phyloP scores from a whole-genome alignment of 2,329 filamentous ascomycete genomes.

The Aspergillus unguis region DNA sequence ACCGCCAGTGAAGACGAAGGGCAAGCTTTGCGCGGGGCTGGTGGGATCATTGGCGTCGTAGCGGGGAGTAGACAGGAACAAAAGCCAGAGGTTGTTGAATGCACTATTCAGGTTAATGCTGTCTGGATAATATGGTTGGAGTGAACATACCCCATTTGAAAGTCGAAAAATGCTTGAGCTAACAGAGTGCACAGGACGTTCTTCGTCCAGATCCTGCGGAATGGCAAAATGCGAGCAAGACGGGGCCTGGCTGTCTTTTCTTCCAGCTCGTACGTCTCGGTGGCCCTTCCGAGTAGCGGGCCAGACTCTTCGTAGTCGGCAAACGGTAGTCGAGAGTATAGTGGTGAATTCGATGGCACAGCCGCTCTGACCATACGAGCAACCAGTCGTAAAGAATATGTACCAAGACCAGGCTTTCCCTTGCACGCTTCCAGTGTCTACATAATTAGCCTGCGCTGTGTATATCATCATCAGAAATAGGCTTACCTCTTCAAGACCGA shows the following conservation, averaged over 20 bases:
- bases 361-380: constrained; percentile 24
- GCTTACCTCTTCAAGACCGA: constrained; percentile 62
- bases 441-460: constrained; percentile 7
- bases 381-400: constrained; percentile 28
- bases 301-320: constrained; percentile 37
- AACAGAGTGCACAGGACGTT: constrained; percentile 58
- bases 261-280: constrained; percentile 37
- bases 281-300: constrained; percentile 30
- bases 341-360: constrained; percentile 29
- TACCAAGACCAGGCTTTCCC: constrained; percentile 47
- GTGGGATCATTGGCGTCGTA: constrained; percentile 42
- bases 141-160: constrained; percentile 55
- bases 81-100: constrained; percentile 73
- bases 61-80: constrained; percentile 72
- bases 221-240: constrained; percentile 45
- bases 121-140: neutral
- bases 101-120: constrained; percentile 47
- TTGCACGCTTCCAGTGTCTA: constrained; percentile 50
- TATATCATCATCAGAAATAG: neutral
- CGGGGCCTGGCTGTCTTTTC: constrained; percentile 33
- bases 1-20: constrained; percentile 64
- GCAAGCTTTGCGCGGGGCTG: constrained; percentile 45
- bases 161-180: constrained; percentile 67
- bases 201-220: constrained; percentile 53
- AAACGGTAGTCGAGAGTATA: constrained; percentile 34